Conservation (phyloP, 1,284 basidiomycete species). For the Microbotryomycetes sp. region DNA sequence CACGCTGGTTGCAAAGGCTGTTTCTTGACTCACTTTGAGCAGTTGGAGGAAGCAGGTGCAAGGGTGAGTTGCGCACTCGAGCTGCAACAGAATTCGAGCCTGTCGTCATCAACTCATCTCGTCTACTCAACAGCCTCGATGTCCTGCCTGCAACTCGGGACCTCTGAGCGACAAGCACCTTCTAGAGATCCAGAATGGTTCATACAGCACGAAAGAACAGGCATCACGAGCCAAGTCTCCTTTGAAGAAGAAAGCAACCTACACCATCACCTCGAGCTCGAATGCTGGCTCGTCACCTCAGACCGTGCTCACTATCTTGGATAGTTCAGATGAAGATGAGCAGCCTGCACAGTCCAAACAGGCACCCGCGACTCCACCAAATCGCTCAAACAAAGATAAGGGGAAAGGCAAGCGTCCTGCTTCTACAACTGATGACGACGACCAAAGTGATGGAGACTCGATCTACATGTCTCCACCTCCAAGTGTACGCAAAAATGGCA, state of each 20-base stretch:
- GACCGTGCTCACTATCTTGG: conserved; percentile 24
- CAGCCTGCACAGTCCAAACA: background rate
- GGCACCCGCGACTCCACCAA: background rate
- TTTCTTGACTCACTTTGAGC: conserved; percentile 60
- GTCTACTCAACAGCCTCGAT: conserved; percentile 11
- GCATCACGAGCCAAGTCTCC: background rate
- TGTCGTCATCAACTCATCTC: background rate
- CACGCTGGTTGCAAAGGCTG: conserved; percentile 65
- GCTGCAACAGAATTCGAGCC: conserved; percentile 8
- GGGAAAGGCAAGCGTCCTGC: conserved; percentile 5
- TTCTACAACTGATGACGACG: conserved; percentile 1
- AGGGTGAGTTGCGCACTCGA: conserved; percentile 44
- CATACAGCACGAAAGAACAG: background rate
- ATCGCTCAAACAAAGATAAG: background rate
- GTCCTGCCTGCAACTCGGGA: conserved; percentile 18
- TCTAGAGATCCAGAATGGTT: conserved; percentile 10
- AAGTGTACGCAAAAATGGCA: background rate
- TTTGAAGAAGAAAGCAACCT: conserved; percentile 12
- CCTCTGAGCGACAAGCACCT: conserved; percentile 21
- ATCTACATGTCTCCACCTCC: background rate
- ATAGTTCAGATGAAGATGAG: conserved; percentile 22
- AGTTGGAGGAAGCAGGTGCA: conserved; percentile 60
- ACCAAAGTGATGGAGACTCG: background rate
- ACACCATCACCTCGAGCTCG: conserved; percentile 13
- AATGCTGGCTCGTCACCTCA: conserved; percentile 14